Evolutionary conservation across 176 grass and related monocot species (phyloP).

Genomic region (Saccharum spontaneum): DNA sequence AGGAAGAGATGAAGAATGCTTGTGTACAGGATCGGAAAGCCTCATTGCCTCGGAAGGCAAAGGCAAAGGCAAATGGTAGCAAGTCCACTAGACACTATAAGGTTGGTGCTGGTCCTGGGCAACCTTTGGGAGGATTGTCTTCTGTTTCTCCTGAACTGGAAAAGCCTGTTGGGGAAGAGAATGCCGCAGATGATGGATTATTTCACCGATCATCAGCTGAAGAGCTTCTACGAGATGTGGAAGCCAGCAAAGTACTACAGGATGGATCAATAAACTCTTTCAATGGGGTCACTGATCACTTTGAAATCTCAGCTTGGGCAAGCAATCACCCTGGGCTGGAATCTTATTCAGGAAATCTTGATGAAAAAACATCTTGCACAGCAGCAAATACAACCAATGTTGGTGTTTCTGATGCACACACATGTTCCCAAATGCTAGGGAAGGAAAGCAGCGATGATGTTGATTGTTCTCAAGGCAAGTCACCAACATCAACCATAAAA

Average conservation of each 20-base stretch:
- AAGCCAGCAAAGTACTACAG: conserved; percentile 24
- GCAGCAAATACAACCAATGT: conserved; percentile 31
- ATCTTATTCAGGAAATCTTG: conserved; percentile 45
- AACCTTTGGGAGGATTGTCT: conserved; percentile 17
- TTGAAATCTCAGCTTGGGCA: conserved; percentile 43
- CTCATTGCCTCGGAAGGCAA: conserved; percentile 43
- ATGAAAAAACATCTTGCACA: conserved; percentile 33
- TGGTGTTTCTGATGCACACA: conserved; percentile 48
- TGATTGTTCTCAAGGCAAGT: conserved; percentile 41
- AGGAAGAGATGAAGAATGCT: conserved; percentile 58
- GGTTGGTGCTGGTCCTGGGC: conserved; percentile 17
- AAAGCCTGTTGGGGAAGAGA: conserved; percentile 33
- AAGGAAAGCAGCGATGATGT: conserved; percentile 39
- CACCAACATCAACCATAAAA: conserved; percentile 27
- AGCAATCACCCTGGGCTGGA: conserved; percentile 38
- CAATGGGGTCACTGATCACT: conserved; percentile 23
- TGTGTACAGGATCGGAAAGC: conserved; percentile 15
- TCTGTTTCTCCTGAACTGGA: conserved; percentile 30
- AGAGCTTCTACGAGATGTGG: conserved; percentile 28
- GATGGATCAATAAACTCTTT: conserved; percentile 44
- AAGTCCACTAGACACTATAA: conserved; percentile 20
- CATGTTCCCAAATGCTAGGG: conserved; percentile 40
- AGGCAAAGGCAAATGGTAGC: conserved; percentile 30
- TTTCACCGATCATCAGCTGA: conserved; percentile 30
- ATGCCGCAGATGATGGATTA: conserved; percentile 27